phyloP scores from a whole-genome alignment of 73 alveolate genomes.

The Breviolum minutum region DNA sequence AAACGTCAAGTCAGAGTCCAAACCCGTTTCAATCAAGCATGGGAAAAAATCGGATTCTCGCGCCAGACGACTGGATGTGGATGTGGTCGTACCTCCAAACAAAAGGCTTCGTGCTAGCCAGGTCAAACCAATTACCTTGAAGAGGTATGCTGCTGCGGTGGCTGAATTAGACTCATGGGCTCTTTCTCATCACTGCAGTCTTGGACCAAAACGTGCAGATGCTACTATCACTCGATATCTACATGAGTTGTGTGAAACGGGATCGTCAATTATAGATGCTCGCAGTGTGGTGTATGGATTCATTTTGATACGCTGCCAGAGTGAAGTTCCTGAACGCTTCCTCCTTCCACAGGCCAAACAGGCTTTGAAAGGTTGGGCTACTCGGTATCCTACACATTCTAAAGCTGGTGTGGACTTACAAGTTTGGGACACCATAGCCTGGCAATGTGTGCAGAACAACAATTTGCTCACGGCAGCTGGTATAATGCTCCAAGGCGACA shows the following conservation, averaged over 20 bases:
- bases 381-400: not conserved
- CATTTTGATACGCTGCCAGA: not conserved
- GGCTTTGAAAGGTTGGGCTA: slow-evolving; percentile 8
- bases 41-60: not conserved
- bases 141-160: not conserved
- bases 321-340: not conserved
- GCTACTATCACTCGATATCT: not conserved
- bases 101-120: not conserved
- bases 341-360: not conserved
- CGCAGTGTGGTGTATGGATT: not conserved
- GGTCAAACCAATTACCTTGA: not conserved
- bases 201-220: not conserved
- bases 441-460: not conserved
- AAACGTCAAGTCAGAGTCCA: not conserved
- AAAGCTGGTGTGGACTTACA: slow-evolving; percentile 37
- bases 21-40: not conserved
- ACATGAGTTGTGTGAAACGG: not conserved
- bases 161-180: not conserved
- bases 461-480: not conserved
- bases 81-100: not conserved
- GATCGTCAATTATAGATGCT: not conserved
- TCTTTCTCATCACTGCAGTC: too few relatives aligned
- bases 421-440: slow-evolving; percentile 17
- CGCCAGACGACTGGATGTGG: not conserved
- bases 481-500: slow-evolving; percentile 1